These are phyloP conservation scores for Coniochaeta prunicola DNA, from an alignment of 2,329 filamentous ascomycete genomes.

Conservation along the genomic window DNA sequence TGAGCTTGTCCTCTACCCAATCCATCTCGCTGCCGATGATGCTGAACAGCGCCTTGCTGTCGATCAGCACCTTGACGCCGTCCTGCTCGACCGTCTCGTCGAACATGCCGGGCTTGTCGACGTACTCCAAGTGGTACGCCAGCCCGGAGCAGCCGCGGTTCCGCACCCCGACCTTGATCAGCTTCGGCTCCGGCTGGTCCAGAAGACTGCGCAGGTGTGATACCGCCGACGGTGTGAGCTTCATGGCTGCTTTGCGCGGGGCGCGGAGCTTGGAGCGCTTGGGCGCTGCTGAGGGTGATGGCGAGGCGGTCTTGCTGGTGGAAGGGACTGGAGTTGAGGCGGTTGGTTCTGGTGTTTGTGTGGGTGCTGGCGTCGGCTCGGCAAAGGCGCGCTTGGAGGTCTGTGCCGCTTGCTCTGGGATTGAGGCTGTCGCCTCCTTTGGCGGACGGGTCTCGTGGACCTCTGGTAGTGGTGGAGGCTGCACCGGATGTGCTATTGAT, in stretches of 20 bases:
- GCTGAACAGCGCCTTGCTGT: conserved; percentile 95
- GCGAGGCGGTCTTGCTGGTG: conserved; percentile 6
- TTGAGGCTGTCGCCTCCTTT: conserved; percentile 18
- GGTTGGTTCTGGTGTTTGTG: conserved; percentile 17
- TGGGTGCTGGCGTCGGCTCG: not conserved
- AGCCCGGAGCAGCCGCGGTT: conserved; percentile 92
- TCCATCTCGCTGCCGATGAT: conserved; percentile 99
- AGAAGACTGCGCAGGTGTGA: conserved; percentile 70
- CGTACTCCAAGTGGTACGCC: conserved; percentile 90
- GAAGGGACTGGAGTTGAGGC: not conserved
- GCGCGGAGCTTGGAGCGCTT: conserved; percentile 52
- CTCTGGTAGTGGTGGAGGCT: conserved; percentile 30
- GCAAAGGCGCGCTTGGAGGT: conserved; percentile 45
- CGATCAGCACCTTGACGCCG: conserved; percentile 89
- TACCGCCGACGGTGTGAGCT: conserved; percentile 72
- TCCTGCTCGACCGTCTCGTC: conserved; percentile 95
- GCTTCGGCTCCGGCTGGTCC: conserved; percentile 79
- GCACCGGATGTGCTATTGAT: conserved; percentile 35
- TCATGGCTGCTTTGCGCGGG: conserved; percentile 86
- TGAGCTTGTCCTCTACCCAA: conserved; percentile 94
- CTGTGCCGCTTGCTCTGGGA: conserved; percentile 60
- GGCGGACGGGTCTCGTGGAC: conserved; percentile 47
- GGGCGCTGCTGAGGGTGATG: conserved; percentile 8
- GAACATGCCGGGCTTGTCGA: conserved; percentile 80
- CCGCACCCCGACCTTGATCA: conserved; percentile 90